These are phyloP conservation scores for Neurospora sp. DNA, from an alignment of 2,329 filamentous ascomycete species.

Conservation along the genomic window DNA sequence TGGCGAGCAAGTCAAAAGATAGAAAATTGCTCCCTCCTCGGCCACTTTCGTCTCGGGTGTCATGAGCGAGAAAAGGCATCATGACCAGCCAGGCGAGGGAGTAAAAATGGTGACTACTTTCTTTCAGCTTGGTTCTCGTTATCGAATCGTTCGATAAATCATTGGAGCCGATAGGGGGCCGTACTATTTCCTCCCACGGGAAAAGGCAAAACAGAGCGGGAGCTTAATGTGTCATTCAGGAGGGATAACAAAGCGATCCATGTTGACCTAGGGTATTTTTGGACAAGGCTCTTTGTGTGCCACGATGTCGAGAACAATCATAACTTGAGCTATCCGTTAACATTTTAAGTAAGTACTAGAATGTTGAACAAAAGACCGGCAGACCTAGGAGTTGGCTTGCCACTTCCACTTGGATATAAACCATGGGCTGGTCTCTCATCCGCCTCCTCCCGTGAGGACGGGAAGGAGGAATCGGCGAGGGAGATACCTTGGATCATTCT, in stretches of 20 bases:
- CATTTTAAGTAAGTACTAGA: neutral
- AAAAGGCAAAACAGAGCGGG: neutral
- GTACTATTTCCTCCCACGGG: neutral
- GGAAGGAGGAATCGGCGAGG: neutral
- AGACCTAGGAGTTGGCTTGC: neutral
- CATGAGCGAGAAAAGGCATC: neutral
- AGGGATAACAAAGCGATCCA: neutral
- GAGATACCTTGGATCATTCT: neutral
- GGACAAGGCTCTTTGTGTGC: neutral
- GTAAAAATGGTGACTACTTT: neutral
- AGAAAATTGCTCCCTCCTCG: neutral
- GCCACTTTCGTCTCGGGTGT: neutral
- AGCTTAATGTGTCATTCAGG: neutral
- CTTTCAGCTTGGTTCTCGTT: neutral
- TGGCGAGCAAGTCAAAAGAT: neutral
- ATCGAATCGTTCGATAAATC: neutral
- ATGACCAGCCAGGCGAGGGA: neutral
- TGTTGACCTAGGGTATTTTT: neutral
- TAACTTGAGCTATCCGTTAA: neutral
- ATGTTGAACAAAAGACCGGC: neutral
- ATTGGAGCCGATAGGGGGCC: neutral
- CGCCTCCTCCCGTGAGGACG: neutral
- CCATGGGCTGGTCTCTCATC: neutral
- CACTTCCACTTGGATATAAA: neutral
- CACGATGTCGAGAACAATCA: neutral